Conservation (phyloP, 345 rosid genomes). For the Turnera subulata region DNA sequence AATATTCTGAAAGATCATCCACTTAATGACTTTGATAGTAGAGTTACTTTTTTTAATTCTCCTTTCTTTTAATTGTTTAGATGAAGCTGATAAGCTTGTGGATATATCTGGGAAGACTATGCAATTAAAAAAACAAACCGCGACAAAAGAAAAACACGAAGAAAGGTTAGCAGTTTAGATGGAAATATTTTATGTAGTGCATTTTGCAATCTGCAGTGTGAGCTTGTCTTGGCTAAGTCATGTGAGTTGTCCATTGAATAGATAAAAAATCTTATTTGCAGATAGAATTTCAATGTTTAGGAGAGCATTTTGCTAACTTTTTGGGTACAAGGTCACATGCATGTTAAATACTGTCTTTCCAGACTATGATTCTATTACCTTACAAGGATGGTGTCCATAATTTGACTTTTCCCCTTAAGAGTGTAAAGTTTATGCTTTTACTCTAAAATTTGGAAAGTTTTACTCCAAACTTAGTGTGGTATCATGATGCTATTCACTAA, state of each 20-base stretch:
- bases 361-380: too few species aligned
- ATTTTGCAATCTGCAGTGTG: too few species aligned
- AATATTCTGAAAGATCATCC: too few species aligned
- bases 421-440: background rate
- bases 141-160: slow-evolving; percentile 92
- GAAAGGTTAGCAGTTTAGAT: slow-evolving; percentile 55
- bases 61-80: slow-evolving; percentile 29
- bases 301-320: slow-evolving; percentile 96
- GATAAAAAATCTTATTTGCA: slow-evolving; percentile 97
- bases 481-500: slow-evolving; percentile 78
- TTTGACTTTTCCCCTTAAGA: background rate
- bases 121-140: slow-evolving; percentile 90
- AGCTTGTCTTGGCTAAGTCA: background rate
- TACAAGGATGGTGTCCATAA: too few species aligned
- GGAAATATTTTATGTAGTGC: slow-evolving; percentile 2
- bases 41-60: slow-evolving; percentile 8
- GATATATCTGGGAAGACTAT: slow-evolving; percentile 83
- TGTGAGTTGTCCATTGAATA: slow-evolving; percentile 31
- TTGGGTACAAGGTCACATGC: slow-evolving; percentile 81
- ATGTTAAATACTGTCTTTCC: background rate
- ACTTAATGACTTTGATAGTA: too few species aligned
- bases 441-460: background rate
- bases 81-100: slow-evolving; percentile 72
- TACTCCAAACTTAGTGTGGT: too few species aligned
- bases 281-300: slow-evolving; percentile 94